A percentile compares a stretch with the other conserved stretches of the same genome.
Evolutionary conservation across 805 yeast species (phyloP).

Genomic region (Candida parachauliodes): DNA sequence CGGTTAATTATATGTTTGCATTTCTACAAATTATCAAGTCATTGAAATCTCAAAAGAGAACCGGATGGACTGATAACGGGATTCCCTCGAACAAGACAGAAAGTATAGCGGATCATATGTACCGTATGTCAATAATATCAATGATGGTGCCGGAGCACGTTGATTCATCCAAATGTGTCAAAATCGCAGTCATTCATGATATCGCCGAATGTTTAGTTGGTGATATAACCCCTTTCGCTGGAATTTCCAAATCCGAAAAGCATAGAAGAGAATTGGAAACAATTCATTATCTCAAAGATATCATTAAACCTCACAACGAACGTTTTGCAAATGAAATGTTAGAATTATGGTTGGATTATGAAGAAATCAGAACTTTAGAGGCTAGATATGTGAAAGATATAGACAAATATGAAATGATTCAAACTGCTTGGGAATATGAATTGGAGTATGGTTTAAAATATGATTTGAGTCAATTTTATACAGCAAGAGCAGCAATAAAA

Average conservation of each 20-base stretch:
- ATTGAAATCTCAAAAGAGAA: conserved; percentile 76
- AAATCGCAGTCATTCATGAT: conserved; percentile 88
- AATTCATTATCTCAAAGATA: conserved; percentile 57
- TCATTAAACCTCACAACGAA: conserved; percentile 63
- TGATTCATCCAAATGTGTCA: conserved; percentile 67
- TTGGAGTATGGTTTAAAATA: conserved; percentile 52
- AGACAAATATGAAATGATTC: conserved; percentile 84
- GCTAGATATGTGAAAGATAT: conserved; percentile 91
- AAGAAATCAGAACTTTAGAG: conserved; percentile 73
- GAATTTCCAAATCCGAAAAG: conserved; percentile 71
- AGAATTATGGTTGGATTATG: conserved; percentile 85
- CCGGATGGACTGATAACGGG: conserved; percentile 87
- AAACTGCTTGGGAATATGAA: conserved; percentile 84
- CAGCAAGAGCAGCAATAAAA: conserved; percentile 59
- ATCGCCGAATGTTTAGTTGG: conserved; percentile 94
- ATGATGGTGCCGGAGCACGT: conserved; percentile 57
- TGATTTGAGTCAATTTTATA: conserved; percentile 67
- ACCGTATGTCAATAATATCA: conserved; percentile 82
- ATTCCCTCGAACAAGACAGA: conserved; percentile 51
- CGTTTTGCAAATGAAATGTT: conserved; percentile 60
- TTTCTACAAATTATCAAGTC: conserved; percentile 65
- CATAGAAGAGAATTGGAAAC: conserved; percentile 77
- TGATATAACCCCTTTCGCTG: conserved; percentile 80
- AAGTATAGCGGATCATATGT: conserved; percentile 92
- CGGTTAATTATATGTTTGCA: conserved; percentile 49